Conservation (phyloP, 75 land plant species). For the Sequoiadendron giganteum region DNA sequence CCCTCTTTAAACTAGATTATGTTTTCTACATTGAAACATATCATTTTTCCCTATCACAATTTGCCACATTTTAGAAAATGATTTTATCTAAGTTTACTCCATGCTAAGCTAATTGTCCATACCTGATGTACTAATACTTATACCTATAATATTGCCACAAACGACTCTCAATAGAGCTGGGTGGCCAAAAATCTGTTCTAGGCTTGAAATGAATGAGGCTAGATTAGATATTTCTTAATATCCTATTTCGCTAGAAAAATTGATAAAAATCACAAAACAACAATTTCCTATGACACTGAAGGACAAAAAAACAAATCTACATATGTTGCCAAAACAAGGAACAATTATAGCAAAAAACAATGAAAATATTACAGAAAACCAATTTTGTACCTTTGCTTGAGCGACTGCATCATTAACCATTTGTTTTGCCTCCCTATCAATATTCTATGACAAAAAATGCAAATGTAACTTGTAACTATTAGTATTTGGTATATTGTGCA, state of each 20-base stretch:
- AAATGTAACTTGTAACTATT: not conserved
- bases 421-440: conserved; percentile 45
- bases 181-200: not conserved
- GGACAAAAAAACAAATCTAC: not conserved
- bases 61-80: not conserved
- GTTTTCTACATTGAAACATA: not conserved
- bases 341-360: not conserved
- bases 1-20: not conserved
- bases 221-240: not conserved
- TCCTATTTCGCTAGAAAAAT: not conserved
- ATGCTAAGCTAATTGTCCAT: not conserved
- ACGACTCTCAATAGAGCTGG: not conserved
- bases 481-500: not conserved
- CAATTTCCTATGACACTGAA: not conserved
- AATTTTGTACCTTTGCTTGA: conserved; percentile 33
- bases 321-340: not conserved
- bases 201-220: not conserved
- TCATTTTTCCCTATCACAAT: not conserved
- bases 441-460: conserved; percentile 14
- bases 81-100: not conserved
- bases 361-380: not conserved
- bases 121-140: not conserved
- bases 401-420: conserved; percentile 46
- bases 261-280: not conserved
- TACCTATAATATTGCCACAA: not conserved